Evolutionary conservation across 2,329 filamentous ascomycete species (phyloP), one percentile per base, ranked within the genome.

Genomic region (Conoideocrella luteorostrata): DNA sequence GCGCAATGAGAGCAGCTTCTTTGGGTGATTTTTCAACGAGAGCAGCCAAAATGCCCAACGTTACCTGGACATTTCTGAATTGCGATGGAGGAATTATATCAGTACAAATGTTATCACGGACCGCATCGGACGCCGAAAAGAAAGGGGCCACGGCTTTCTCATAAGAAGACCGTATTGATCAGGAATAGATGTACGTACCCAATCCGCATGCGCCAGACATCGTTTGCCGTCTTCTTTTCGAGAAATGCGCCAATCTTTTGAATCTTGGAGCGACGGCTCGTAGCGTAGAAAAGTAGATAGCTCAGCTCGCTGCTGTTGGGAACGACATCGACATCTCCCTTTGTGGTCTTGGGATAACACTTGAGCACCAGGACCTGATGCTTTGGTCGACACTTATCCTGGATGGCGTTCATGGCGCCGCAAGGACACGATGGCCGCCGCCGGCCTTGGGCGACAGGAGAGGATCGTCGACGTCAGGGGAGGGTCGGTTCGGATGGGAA

Each of bases 231-330:
- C 71, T 91, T 88, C 73, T 91, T 94, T 70, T 97, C 90, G 52
- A 98, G 75, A 61, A 96, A 98, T 55, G 82, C 82, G 64, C 88
- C 89, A 53, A 98, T 90, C 69, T 98, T 98, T 59, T 93, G 88
- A 56, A 97, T 82, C 75, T 97, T 98, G 67, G 87, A 91, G 52
- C 88, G 83, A 48, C 91, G 87, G 55, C 90, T 95, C 61, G 87
- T 94, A 49, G 88, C 89, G 72, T 98, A 97, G 75, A 95, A 97
- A 43, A 97, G 80, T 52, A 98, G 79, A 63, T 97, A 97, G 67
- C 88, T 95, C 50, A 98, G 80, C 72, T 98, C 93, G 68, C 88
- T 95, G 53, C 88, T 88, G 67, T 97, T 97, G 35, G 93, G 90
- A 68, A 91, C 94, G 60, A 95, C 88, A 58, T 95, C 88, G 61